Percentiles rank a stretch among this genome's conserved stretches.
These are phyloP conservation scores for Hymenoscyphus fraxineus DNA, from an alignment of 2,329 filamentous ascomycete genomes.

Conservation along the genomic window DNA sequence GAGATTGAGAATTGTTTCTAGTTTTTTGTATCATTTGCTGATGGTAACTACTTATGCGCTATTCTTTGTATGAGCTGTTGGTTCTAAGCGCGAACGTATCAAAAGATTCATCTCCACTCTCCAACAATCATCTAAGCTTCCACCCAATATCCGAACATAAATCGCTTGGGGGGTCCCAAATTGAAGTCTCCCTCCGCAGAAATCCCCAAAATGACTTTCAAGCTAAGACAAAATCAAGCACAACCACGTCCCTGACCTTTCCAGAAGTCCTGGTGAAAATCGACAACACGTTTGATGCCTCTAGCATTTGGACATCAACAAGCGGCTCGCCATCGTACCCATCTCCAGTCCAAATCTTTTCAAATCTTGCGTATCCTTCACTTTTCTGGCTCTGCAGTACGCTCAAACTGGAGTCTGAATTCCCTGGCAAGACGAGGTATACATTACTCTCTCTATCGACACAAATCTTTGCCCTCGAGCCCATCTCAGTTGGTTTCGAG, in stretches of 20 bases:
- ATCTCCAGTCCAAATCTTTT: constrained; percentile 20
- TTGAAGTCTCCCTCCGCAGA: neutral
- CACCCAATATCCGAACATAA: neutral
- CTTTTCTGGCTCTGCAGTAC: constrained; percentile 17
- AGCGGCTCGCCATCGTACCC: constrained; percentile 30
- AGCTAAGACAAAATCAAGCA: constrained; percentile 22
- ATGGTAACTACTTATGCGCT: neutral
- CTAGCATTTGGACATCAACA: constrained; percentile 24
- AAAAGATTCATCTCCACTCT: too few relatives aligned
- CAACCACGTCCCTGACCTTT: constrained; percentile 16
- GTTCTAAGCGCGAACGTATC: neutral
- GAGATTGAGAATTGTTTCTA: neutral
- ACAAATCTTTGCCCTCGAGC: constrained; percentile 24
- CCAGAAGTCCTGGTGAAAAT: constrained; percentile 24
- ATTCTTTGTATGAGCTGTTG: neutral
- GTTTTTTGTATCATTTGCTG: neutral
- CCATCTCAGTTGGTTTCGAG: constrained; percentile 24
- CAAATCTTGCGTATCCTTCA: constrained; percentile 12
- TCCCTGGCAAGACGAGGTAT: constrained; percentile 25
- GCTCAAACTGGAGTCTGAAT: constrained; percentile 24
- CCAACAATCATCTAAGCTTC: neutral
- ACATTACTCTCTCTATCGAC: constrained; percentile 16
- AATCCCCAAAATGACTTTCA: neutral
- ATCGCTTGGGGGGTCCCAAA: neutral
- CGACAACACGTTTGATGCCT: constrained; percentile 22